Percentiles rank a stretch among this genome's conserved stretches.
Conservation (phyloP, 768 basidiomycete species). For the Rhizopogon rudus region DNA sequence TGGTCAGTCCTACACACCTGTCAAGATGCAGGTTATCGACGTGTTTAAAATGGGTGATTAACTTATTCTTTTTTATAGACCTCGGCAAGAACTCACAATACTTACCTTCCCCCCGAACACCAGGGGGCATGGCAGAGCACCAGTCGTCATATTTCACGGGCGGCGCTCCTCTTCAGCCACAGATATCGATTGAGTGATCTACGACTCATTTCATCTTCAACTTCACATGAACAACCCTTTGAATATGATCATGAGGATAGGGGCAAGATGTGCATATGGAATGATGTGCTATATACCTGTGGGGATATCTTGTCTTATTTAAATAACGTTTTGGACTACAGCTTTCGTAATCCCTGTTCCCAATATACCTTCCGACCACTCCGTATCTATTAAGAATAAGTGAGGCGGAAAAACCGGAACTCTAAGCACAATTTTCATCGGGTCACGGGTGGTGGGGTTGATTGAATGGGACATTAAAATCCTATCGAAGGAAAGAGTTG, state of each 20-base stretch:
- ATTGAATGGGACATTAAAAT: neutral
- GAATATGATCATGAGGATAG: slow-evolving; percentile 1
- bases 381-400: no score
- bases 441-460: no score
- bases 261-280: neutral
- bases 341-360: slow-evolving; percentile 13
- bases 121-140: slow-evolving; percentile 42
- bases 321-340: slow-evolving; percentile 10
- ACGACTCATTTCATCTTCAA: neutral
- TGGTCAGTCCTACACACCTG: slow-evolving; percentile 50
- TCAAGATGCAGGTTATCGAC: slow-evolving; percentile 19
- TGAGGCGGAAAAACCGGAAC: neutral
- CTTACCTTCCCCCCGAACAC: slow-evolving; percentile 32
- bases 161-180: slow-evolving; percentile 51
- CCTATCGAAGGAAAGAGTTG: neutral
- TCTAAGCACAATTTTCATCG: neutral
- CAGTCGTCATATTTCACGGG: slow-evolving; percentile 40
- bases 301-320: slow-evolving; percentile 9
- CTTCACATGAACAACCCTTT: slow-evolving; percentile 3
- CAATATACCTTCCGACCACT: slow-evolving; percentile 4
- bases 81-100: slow-evolving; percentile 43
- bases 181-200: slow-evolving; percentile 74
- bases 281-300: neutral
- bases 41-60: slow-evolving; percentile 32
- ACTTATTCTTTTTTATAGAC: slow-evolving; percentile 32